Conservation (phyloP, 345 rosid genomes). For the Ailanthus altissimus region DNA sequence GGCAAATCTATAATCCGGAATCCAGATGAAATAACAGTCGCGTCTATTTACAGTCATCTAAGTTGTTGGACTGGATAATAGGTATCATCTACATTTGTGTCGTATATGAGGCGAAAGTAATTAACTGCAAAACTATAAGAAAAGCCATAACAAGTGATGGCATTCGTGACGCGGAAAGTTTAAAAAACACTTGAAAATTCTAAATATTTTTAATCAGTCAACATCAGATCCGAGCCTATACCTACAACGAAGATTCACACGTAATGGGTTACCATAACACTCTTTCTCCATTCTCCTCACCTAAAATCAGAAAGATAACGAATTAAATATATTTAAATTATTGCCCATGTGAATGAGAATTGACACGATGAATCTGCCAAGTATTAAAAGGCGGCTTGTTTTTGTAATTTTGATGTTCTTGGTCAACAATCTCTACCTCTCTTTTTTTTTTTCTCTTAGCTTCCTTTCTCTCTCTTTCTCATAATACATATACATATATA, state of each 20-base stretch:
- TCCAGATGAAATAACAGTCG: too few species aligned
- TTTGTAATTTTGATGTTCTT: neutral
- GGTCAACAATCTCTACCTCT: slow-evolving; percentile 49
- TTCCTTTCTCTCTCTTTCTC: slow-evolving; percentile 19
- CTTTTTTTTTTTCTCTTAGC: neutral
- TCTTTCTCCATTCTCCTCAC: neutral
- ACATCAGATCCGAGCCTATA: slow-evolving; percentile 15
- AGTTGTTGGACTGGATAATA: too few species aligned
- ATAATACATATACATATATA: neutral
- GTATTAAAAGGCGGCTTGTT: slow-evolving; percentile 40
- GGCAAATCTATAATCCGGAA: too few species aligned
- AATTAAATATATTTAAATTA: neutral
- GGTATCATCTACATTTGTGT: neutral
- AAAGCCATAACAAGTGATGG: slow-evolving; percentile 18
- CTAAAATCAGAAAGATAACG: neutral
- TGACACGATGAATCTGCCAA: neutral
- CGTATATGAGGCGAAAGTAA: neutral
- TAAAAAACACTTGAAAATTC: neutral
- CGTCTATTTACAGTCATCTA: too few species aligned
- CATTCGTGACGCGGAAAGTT: slow-evolving; percentile 18
- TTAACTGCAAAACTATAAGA: neutral
- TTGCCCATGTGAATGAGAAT: slow-evolving; percentile 8
- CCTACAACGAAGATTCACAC: slow-evolving; percentile 22
- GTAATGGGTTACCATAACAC: neutral
- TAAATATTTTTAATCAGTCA: neutral